Conservation (phyloP, 495 filamentous ascomycete species). For the Penicillium cataractarum region DNA sequence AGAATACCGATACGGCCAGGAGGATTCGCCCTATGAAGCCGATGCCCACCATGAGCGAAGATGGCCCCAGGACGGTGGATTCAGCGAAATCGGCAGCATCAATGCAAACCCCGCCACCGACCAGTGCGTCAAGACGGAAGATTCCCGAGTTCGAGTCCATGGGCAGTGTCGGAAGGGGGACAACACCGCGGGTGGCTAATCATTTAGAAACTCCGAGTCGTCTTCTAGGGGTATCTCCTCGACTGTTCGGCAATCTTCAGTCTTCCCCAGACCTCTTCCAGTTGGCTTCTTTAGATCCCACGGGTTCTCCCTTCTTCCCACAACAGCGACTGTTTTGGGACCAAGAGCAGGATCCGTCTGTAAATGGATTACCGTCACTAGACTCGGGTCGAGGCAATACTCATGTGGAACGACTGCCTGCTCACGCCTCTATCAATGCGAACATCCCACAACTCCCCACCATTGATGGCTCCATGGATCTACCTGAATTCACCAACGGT, state of each 20-base stretch:
- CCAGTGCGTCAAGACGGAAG: slow-evolving; percentile 57
- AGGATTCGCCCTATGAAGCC: slow-evolving; percentile 46
- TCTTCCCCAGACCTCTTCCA: slow-evolving; percentile 70
- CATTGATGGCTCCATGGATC: slow-evolving; percentile 43
- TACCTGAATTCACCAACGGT: slow-evolving; percentile 40
- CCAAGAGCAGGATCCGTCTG: slow-evolving; percentile 47
- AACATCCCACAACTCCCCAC: slow-evolving; percentile 46
- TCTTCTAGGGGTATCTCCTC: slow-evolving; percentile 46
- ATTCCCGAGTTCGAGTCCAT: slow-evolving; percentile 38
- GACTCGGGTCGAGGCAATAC: not conserved
- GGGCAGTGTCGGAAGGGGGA: slow-evolving; percentile 29
- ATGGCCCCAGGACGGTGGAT: slow-evolving; percentile 41
- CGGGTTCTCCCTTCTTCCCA: slow-evolving; percentile 66
- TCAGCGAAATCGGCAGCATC: slow-evolving; percentile 56
- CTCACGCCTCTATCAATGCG: slow-evolving; percentile 13
- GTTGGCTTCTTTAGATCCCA: slow-evolving; percentile 70
- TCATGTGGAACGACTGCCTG: slow-evolving; percentile 13
- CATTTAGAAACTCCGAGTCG: slow-evolving; percentile 50
- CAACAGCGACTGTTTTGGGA: slow-evolving; percentile 79
- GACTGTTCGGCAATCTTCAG: slow-evolving; percentile 57
- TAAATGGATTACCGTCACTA: slow-evolving; percentile 26
- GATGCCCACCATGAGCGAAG: slow-evolving; percentile 36
- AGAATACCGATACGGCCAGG: slow-evolving; percentile 48
- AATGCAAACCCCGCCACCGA: slow-evolving; percentile 70
- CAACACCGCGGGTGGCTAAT: slow-evolving; percentile 29